A percentile compares a stretch with the other conserved stretches of the same genome.
These are phyloP conservation scores for Taphrina wiesneri DNA, from an alignment of 1,139 yeast genomes.

Conservation along the genomic window DNA sequence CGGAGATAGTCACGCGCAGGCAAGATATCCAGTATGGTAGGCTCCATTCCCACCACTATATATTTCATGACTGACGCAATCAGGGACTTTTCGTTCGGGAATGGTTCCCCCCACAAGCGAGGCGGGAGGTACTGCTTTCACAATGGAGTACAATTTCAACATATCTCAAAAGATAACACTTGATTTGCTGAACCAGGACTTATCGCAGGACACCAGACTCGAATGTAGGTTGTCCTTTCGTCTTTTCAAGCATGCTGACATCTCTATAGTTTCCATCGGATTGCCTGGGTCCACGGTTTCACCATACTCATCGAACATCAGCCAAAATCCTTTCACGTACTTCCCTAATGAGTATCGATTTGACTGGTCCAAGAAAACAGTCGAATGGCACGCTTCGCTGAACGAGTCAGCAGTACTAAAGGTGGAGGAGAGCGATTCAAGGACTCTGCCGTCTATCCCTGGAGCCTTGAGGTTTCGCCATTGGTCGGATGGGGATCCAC, in stretches of 20 bases:
- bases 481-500: conserved; percentile 9
- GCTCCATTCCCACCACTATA: no score
- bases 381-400: neutral
- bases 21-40: conserved; percentile 6
- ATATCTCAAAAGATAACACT: conserved; percentile 1
- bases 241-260: neutral
- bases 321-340: conserved; percentile 1
- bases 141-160: conserved; percentile 14
- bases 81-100: neutral
- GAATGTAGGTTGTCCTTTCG: neutral
- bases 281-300: neutral
- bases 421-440: neutral
- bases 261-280: neutral
- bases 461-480: neutral
- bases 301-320: neutral
- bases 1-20: neutral
- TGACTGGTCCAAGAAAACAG: neutral
- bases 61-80: neutral
- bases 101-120: neutral
- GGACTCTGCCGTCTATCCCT: neutral
- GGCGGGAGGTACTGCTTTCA: neutral
- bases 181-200: neutral
- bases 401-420: neutral
- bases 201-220: neutral
- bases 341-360: neutral